Base-by-base conservation (phyloP, 495 filamentous ascomycete genomes). In the Trichocladium antarcticum region DNA sequence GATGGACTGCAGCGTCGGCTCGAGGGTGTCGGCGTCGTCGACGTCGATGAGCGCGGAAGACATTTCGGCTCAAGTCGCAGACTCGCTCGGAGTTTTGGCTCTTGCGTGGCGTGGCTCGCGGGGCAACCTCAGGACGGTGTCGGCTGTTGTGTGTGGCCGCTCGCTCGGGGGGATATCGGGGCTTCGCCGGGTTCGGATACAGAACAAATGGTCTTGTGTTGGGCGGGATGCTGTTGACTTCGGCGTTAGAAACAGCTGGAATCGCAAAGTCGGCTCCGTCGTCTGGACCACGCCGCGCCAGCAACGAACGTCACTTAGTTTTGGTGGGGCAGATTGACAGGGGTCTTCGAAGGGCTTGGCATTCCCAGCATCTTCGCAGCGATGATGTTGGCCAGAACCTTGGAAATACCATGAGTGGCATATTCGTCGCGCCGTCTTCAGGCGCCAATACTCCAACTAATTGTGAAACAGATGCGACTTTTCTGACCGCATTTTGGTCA, bases 1-100 rank as follows among this genome's bases (percentile, higher is more conserved):
- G 58, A 99, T 87, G 37, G 85, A 84, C 76, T 95, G 85, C 62
- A 99, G 85, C 32, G 87, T 87, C 15, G 93, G 87, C 73, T 93
- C 88, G 68, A 97, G 77, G 51, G 74, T 65, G 64, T 85, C 83
- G 51, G 72, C 65, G 62, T 85, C 82, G 57, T 84, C 80, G 62
- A 87, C 85, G 55, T 69, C 65, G 51, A 83, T 73, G 55, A 87
- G 65, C 41, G 81, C 64, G 24, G 81, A 74, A 27, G 79, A 80
- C 81, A 85, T 82, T 48, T 45, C 75, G 60, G 41, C n/a, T 42
- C 22, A 27, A 20, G 22, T 31, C 5, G 5, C 24, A 45, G 38
- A 45, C 34, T 21, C 36, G 31, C 9, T 32, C 6, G 28, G 21
- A n/a, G 19, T 22, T 11, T 45, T 22, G 12, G 14, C 20, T 12